Percentiles rank a stretch among this genome's conserved stretches.
Evolutionary conservation across 2,329 filamentous ascomycete species (phyloP).

Genomic region (Claviceps humidiphila): DNA sequence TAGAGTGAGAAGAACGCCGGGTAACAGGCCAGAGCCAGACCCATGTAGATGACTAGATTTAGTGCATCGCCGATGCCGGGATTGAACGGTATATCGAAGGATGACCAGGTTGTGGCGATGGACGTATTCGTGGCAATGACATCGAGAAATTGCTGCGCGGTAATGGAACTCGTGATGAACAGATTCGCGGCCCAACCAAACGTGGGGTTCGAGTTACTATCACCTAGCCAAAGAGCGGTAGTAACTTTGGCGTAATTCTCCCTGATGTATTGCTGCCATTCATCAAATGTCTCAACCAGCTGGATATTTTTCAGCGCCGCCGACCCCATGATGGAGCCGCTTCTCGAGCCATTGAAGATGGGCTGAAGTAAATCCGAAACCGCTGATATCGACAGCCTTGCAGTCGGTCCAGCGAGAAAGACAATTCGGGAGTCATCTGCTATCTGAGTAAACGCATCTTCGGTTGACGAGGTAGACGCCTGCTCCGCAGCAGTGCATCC

Average conservation of each 20-base stretch:
- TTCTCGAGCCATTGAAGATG: conserved; percentile 20
- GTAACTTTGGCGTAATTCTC: conserved; percentile 53
- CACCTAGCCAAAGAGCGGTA: conserved; percentile 65
- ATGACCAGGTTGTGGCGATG: conserved; percentile 58
- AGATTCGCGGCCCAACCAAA: conserved; percentile 59
- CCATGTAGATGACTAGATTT: conserved; percentile 71
- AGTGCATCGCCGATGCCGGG: conserved; percentile 58
- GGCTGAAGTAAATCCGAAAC: conserved; percentile 25
- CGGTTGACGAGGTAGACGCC: conserved; percentile 25
- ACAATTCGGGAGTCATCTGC: conserved; percentile 12
- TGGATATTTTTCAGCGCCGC: conserved; percentile 24
- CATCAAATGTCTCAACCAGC: conserved; percentile 47
- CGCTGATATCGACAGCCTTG: conserved; percentile 21
- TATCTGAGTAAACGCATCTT: conserved; percentile 26
- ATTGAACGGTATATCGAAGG: conserved; percentile 63
- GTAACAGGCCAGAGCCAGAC: conserved; percentile 62
- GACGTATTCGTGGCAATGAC: conserved; percentile 52
- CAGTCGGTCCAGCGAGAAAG: conserved; percentile 21
- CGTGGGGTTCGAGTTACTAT: conserved; percentile 43
- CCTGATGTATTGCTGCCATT: conserved; percentile 55
- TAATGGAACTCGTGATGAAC: conserved; percentile 42
- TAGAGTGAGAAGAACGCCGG: conserved; percentile 84
- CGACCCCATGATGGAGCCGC: conserved; percentile 9
- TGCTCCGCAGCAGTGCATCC: conserved; percentile 39
- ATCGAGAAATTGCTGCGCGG: conserved; percentile 52